Percentiles rank a stretch among this genome's conserved stretches.
phyloP scores from a whole-genome alignment of 139 green algal genomes.

The Raphidocelis subcapitata region DNA sequence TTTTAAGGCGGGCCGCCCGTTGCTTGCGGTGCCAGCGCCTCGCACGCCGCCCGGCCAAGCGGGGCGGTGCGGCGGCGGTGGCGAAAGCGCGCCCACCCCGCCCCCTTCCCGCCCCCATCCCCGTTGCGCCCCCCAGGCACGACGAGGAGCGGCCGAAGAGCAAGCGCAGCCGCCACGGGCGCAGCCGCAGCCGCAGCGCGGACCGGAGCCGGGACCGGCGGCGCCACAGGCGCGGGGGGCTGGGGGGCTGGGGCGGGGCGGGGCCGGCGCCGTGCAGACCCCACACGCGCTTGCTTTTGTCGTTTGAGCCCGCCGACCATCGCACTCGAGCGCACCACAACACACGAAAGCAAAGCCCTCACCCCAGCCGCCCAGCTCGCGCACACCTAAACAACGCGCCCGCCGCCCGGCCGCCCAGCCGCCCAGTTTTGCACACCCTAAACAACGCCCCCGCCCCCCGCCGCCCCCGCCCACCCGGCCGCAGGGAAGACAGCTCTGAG shows the following conservation, averaged over 20 bases:
- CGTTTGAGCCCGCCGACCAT: too few relatives aligned
- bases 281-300: too few relatives aligned
- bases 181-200: slow-evolving; percentile 24
- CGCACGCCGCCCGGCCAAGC: background rate
- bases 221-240: background rate
- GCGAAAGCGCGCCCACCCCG: background rate
- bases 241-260: background rate
- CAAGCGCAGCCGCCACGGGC: slow-evolving; percentile 19
- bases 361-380: too few relatives aligned
- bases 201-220: slow-evolving; percentile 19
- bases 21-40: background rate
- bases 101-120: background rate
- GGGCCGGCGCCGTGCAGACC: slow-evolving; percentile 6
- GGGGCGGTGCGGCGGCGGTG: background rate
- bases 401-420: too few relatives aligned
- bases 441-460: too few relatives aligned
- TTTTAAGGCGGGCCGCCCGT: background rate
- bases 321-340: too few relatives aligned
- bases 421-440: too few relatives aligned
- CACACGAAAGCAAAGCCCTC: too few relatives aligned
- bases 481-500: too few relatives aligned
- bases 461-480: too few relatives aligned
- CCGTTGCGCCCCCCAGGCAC: slow-evolving; percentile 7
- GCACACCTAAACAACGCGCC: too few relatives aligned
- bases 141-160: slow-evolving; percentile 15